Conservation (phyloP, 1,284 basidiomycete genomes). For the Termitomyces sp. region DNA sequence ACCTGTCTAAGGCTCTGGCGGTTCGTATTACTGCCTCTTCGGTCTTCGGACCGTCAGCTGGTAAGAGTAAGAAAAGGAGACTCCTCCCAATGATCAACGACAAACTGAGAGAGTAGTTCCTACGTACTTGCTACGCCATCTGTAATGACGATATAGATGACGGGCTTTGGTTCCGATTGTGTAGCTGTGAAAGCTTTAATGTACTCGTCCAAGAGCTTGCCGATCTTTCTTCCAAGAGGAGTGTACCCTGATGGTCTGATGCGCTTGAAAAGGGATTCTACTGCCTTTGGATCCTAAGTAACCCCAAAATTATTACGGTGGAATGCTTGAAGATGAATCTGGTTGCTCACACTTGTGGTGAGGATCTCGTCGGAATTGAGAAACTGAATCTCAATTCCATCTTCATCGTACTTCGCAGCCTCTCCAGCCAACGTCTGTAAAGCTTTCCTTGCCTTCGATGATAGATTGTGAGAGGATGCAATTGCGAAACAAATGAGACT, state of each 20-base stretch:
- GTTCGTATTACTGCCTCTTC: conserved; percentile 11
- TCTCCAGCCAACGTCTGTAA: conserved; percentile 7
- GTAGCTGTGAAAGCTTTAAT: conserved; percentile 30
- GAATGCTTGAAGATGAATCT: neutral
- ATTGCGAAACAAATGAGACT: neutral
- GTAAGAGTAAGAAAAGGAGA: neutral
- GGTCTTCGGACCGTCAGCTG: conserved; percentile 13
- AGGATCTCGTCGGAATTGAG: conserved; percentile 7
- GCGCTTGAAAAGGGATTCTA: conserved; percentile 31
- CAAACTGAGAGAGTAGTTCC: neutral
- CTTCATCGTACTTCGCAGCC: conserved; percentile 13
- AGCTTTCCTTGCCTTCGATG: conserved; percentile 31
- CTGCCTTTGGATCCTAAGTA: conserved; percentile 16
- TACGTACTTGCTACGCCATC: conserved; percentile 44
- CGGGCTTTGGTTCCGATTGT: conserved; percentile 33
- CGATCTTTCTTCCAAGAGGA: conserved; percentile 38
- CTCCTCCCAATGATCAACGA: neutral
- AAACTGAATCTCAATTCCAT: conserved; percentile 18
- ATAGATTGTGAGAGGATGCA: neutral
- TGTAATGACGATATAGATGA: conserved; percentile 50
- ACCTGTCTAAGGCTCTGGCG: conserved; percentile 6
- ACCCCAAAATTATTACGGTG: neutral
- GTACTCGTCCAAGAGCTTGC: conserved; percentile 35
- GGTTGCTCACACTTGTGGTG: conserved; percentile 1
- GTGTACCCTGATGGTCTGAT: conserved; percentile 37